phyloP scores from a whole-genome alignment of 495 filamentous ascomycete genomes.

The Evansstolkia leycettana region DNA sequence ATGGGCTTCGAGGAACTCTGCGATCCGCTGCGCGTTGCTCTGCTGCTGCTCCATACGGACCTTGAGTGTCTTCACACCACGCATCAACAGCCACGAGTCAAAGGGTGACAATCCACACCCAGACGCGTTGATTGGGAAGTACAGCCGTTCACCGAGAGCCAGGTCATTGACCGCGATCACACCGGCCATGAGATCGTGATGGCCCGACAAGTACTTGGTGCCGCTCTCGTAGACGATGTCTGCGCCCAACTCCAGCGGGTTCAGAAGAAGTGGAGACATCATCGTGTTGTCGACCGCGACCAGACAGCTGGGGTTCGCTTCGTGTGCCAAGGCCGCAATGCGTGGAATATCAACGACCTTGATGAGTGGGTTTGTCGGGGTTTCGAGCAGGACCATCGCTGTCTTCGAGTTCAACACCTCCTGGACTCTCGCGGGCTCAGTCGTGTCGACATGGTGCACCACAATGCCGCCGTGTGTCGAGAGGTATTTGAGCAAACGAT shows the following conservation, averaged over 20 bases:
- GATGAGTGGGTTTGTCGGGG: constrained; percentile 93
- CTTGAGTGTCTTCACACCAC: constrained; percentile 89
- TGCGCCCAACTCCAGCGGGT: constrained; percentile 85
- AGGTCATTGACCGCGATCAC: constrained; percentile 82
- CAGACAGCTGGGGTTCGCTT: constrained; percentile 64
- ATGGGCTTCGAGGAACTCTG: constrained; percentile 78
- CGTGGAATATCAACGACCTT: constrained; percentile 87
- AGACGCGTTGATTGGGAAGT: constrained; percentile 90
- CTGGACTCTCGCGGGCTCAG: constrained; percentile 51
- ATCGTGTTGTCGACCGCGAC: constrained; percentile 97
- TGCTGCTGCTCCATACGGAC: constrained; percentile 99
- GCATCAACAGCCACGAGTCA: constrained; percentile 88
- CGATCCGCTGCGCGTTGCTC: constrained; percentile 77
- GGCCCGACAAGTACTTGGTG: constrained; percentile 94
- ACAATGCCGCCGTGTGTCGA: constrained; percentile 75
- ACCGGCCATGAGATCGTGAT: constrained; percentile 98
- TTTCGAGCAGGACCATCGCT: constrained; percentile 91
- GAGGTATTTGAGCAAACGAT: constrained; percentile 86
- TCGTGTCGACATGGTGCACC: constrained; percentile 95
- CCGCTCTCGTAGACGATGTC: constrained; percentile 96
- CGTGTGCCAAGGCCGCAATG: constrained; percentile 65
- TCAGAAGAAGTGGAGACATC: constrained; percentile 86
- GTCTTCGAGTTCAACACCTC: constrained; percentile 66
- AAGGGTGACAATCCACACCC: constrained; percentile 90
- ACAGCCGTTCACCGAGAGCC: constrained; percentile 74